These are phyloP conservation scores for Podospora comata DNA, from an alignment of 495 filamentous ascomycete genomes.

Conservation along the genomic window DNA sequence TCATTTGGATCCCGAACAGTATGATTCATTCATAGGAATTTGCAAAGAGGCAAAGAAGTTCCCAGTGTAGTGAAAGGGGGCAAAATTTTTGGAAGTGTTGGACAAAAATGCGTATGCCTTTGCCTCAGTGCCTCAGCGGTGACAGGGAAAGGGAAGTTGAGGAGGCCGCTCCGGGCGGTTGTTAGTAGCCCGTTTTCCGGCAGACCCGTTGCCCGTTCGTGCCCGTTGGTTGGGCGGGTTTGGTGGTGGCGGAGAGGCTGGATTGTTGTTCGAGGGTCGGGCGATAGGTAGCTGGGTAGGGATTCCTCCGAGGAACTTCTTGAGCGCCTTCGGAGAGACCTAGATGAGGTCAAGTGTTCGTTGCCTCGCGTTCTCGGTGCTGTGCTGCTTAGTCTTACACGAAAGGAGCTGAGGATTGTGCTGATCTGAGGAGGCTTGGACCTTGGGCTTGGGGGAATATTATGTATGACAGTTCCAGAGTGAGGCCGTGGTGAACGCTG, in stretches of 20 bases:
- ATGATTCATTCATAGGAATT: not conserved
- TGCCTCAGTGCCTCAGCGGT: not conserved
- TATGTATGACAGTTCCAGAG: not conserved
- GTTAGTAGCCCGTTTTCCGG: not conserved
- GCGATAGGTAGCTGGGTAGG: not conserved
- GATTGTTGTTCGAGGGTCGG: not conserved
- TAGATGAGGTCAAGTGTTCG: not conserved
- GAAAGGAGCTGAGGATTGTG: not conserved
- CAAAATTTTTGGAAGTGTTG: not conserved
- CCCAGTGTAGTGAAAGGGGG: not conserved
- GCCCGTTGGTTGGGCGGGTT: not conserved
- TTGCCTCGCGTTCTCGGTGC: no score
- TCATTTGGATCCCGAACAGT: not conserved
- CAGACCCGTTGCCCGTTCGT: not conserved
- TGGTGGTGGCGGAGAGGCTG: not conserved
- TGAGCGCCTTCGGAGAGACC: not conserved
- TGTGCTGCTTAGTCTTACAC: not conserved
- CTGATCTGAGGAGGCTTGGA: slow-evolving; percentile 10
- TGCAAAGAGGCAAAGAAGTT: not conserved
- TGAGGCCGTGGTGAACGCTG: not conserved
- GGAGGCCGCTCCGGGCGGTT: not conserved
- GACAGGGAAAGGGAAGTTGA: not conserved
- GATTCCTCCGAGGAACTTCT: not conserved
- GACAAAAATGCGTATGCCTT: not conserved
- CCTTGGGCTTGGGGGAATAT: not conserved